Conservation (phyloP, 192 early-diverging fungal genomes). For the Cladochytrium replicatum region DNA sequence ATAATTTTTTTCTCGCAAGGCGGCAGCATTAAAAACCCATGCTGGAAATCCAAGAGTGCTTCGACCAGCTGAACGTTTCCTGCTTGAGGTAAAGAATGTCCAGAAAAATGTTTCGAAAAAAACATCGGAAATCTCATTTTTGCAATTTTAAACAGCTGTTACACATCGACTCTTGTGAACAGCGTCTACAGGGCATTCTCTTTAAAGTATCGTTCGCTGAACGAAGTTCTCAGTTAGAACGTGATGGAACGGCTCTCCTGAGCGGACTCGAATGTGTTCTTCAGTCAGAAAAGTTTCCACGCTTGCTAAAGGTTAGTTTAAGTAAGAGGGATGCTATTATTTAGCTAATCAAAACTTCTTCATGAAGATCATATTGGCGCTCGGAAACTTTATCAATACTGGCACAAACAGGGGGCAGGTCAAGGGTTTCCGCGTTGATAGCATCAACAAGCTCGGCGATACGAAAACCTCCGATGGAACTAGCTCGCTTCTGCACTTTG, state of each 20-base stretch:
- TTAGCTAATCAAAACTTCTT: conserved; percentile 6
- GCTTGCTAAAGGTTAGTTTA: conserved; percentile 25
- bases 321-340: no score
- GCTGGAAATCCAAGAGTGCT: conserved; percentile 12
- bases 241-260: conserved; percentile 13
- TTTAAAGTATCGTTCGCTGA: conserved; percentile 26
- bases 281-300: conserved; percentile 20
- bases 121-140: background rate
- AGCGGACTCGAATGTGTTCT: conserved; percentile 15
- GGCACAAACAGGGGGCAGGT: conserved; percentile 28
- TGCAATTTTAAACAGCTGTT: conserved; percentile 15
- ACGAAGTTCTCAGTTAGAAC: conserved; percentile 12
- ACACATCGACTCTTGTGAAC: conserved; percentile 15
- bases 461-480: conserved; percentile 25
- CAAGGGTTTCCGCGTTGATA: conserved; percentile 32
- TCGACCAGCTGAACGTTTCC: conserved; percentile 22
- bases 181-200: conserved; percentile 13
- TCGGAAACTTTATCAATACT: conserved; percentile 36
- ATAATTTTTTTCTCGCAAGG: background rate
- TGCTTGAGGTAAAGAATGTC: conserved; percentile 14
- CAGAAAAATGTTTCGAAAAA: background rate
- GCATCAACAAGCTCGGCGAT: conserved; percentile 31
- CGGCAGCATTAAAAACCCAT: conserved; percentile 5
- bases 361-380: conserved; percentile 23
- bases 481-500: conserved; percentile 29